These are phyloP conservation scores for Backusella tarrabulga DNA, from an alignment of 192 early-diverging fungal genomes.

Conservation along the genomic window DNA sequence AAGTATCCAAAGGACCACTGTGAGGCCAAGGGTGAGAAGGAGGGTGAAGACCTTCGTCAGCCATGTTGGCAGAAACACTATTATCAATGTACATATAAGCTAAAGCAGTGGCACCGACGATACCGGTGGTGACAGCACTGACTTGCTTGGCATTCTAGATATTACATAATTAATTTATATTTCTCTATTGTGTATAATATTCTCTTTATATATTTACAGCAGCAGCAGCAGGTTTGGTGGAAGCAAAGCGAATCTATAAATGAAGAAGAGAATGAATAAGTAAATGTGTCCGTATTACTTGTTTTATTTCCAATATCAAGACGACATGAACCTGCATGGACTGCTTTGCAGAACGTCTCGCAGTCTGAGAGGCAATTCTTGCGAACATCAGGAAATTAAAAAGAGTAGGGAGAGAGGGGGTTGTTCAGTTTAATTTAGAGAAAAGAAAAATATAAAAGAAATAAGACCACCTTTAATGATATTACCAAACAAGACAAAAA, in stretches of 20 bases:
- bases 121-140: conserved; percentile 52
- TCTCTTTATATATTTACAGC: conserved; percentile 23
- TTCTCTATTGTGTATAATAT: background rate
- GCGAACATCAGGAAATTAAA: conserved; percentile 34
- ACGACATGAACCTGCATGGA: conserved; percentile 14
- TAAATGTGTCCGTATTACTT: background rate
- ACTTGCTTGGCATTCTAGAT: conserved; percentile 36
- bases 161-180: background rate
- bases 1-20: conserved; percentile 77
- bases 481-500: background rate
- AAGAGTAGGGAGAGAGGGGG: conserved; percentile 3
- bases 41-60: conserved; percentile 90
- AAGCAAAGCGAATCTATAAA: conserved; percentile 35
- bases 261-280: background rate
- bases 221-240: conserved; percentile 33
- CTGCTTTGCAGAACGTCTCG: conserved; percentile 32
- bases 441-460: background rate
- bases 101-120: conserved; percentile 52
- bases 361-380: conserved; percentile 34
- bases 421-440: conserved; percentile 4
- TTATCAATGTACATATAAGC: conserved; percentile 44
- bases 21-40: conserved; percentile 89
- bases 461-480: background rate
- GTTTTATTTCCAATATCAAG: background rate
- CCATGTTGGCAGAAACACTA: conserved; percentile 71